phyloP scores from a whole-genome alignment of 768 basidiomycete genomes.

The Mycena sanguinolenta region DNA sequence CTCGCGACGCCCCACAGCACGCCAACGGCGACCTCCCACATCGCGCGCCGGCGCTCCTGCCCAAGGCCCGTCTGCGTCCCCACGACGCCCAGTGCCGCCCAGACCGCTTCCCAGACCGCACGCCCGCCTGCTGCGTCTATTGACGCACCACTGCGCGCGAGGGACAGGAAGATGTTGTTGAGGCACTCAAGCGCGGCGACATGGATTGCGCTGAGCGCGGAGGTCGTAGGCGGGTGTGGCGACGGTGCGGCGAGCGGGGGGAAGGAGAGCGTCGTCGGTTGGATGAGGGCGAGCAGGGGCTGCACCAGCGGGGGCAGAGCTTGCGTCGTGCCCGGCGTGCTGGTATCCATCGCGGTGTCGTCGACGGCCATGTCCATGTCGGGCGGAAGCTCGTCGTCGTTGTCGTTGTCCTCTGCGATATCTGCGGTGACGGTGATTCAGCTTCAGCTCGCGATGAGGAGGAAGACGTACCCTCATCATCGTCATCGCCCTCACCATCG shows the following conservation, averaged over 20 bases:
- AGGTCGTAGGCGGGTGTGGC: slow-evolving; percentile 89
- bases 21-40: slow-evolving; percentile 86
- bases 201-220: slow-evolving; percentile 86
- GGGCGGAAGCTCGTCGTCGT: slow-evolving; percentile 42
- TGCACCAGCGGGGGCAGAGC: slow-evolving; percentile 73
- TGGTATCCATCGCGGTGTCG: slow-evolving; percentile 51
- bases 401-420: slow-evolving; percentile 44
- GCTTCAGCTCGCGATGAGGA: not conserved
- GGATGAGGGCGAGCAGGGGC: slow-evolving; percentile 77
- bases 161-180: slow-evolving; percentile 88
- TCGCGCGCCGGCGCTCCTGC: slow-evolving; percentile 77
- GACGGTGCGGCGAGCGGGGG: slow-evolving; percentile 78
- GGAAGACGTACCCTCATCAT: slow-evolving; percentile 39
- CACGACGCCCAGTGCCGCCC: slow-evolving; percentile 70
- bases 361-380: slow-evolving; percentile 60
- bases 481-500: slow-evolving; percentile 50
- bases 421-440: slow-evolving; percentile 20
- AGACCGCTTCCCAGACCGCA: slow-evolving; percentile 74
- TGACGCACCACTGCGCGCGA: slow-evolving; percentile 56
- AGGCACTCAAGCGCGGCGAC: slow-evolving; percentile 89
- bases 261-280: slow-evolving; percentile 87
- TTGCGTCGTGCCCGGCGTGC: slow-evolving; percentile 42
- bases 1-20: slow-evolving; percentile 91
- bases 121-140: slow-evolving; percentile 64
- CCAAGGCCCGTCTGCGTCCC: slow-evolving; percentile 72